Evolutionary conservation across 805 yeast genomes (phyloP).

Genomic region (Starmerella bacillaris): DNA sequence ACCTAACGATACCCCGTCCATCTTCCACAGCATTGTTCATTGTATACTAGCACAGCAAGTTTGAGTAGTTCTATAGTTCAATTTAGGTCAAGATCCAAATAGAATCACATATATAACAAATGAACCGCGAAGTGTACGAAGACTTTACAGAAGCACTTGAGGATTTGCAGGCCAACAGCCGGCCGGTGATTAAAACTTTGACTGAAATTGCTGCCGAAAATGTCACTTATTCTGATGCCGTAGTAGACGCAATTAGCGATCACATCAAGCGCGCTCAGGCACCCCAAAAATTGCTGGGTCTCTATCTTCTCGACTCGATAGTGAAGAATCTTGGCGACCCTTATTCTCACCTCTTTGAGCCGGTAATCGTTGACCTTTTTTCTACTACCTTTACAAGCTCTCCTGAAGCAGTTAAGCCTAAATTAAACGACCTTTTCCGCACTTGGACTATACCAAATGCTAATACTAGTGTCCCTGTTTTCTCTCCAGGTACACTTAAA

Average conservation of each 20-base stretch:
- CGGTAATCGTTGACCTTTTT: conserved; percentile 50
- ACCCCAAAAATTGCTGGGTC: conserved; percentile 60
- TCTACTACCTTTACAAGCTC: conserved; percentile 64
- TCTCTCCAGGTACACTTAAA: conserved; percentile 49
- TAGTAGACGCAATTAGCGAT: conserved; percentile 54
- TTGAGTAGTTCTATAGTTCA: too few relatives aligned
- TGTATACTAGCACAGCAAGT: too few relatives aligned
- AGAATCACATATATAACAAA: too few relatives aligned
- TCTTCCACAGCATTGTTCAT: too few relatives aligned
- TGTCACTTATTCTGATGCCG: conserved; percentile 53
- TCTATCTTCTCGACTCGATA: conserved; percentile 77
- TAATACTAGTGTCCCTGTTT: conserved; percentile 47
- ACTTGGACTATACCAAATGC: conserved; percentile 66
- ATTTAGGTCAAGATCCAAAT: too few relatives aligned
- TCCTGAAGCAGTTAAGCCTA: conserved; percentile 53
- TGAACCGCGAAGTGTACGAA: conserved; percentile 24
- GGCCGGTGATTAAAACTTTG: conserved; percentile 72
- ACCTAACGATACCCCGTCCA: too few relatives aligned
- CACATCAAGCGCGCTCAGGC: conserved; percentile 66
- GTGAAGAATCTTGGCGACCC: conserved; percentile 84
- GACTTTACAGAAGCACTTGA: conserved; percentile 57
- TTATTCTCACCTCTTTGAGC: conserved; percentile 60
- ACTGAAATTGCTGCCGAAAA: conserved; percentile 81
- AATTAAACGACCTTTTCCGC: conserved; percentile 58
- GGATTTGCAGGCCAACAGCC: conserved; percentile 71